Conservation (phyloP, 2,329 filamentous ascomycete genomes). For the Arthrobotrys entomopaga region DNA sequence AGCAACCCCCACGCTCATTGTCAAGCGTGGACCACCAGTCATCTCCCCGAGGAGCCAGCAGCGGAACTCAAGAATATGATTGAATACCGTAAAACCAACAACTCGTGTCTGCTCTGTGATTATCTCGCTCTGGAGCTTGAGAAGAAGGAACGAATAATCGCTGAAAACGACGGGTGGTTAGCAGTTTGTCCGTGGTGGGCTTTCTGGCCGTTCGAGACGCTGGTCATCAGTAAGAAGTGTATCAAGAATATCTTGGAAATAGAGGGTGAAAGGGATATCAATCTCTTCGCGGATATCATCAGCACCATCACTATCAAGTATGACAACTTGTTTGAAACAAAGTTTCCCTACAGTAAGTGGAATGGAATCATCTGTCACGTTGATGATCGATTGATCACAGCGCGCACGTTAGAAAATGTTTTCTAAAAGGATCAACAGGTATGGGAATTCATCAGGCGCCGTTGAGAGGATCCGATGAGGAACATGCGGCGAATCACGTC, state of each 20-base stretch:
- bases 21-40: constrained; percentile 94
- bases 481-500: constrained; percentile 83
- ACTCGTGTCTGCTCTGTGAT: constrained; percentile 80
- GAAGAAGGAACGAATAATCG: constrained; percentile 86
- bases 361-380: constrained; percentile 49
- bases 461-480: constrained; percentile 80
- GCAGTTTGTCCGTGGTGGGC: constrained; percentile 98
- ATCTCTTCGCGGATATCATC: constrained; percentile 81
- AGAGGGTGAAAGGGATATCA: constrained; percentile 71
- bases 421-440: constrained; percentile 64
- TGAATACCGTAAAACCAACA: constrained; percentile 79
- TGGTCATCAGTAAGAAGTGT: constrained; percentile 85
- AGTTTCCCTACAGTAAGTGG: constrained; percentile 85
- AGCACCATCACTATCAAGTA: constrained; percentile 90
- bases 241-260: constrained; percentile 87
- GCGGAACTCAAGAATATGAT: constrained; percentile 81
- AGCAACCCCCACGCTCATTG: constrained; percentile 98
- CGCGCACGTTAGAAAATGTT: not conserved
- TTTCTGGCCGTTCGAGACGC: constrained; percentile 94
- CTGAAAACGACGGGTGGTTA: constrained; percentile 84
- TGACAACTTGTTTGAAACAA: constrained; percentile 96
- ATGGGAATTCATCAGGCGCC: constrained; percentile 97
- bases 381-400: not conserved
- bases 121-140: constrained; percentile 84
- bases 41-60: constrained; percentile 85